These are phyloP conservation scores for Diaporthe velutina DNA, from an alignment of 2,329 filamentous ascomycete species.

Conservation along the genomic window DNA sequence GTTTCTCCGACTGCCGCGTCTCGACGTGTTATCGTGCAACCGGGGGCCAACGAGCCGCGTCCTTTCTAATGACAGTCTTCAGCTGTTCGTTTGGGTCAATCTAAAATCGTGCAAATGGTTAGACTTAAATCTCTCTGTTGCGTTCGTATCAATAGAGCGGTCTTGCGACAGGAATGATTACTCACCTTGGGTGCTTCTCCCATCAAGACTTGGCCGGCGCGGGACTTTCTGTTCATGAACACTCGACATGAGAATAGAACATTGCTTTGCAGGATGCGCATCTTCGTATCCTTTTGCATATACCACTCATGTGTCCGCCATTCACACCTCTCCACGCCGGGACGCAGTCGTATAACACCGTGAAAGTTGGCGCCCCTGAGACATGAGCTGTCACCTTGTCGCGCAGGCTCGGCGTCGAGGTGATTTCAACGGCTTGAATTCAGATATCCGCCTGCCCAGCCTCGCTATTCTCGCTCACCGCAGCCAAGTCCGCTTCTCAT, in stretches of 20 bases:
- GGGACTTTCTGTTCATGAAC: neutral
- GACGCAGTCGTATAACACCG: neutral
- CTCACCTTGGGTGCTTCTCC: neutral
- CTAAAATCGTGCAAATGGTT: neutral
- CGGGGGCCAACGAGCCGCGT: neutral
- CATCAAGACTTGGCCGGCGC: neutral
- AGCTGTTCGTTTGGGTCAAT: neutral
- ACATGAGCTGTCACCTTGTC: neutral
- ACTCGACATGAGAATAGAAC: neutral
- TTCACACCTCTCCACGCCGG: no score
- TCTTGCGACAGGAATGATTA: neutral
- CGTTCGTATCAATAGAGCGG: neutral
- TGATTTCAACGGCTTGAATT: neutral
- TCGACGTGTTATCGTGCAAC: neutral
- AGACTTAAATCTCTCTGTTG: no score
- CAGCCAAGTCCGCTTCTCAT: neutral
- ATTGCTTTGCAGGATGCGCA: neutral
- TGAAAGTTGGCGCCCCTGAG: neutral
- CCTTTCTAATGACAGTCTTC: neutral
- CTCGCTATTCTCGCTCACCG: neutral
- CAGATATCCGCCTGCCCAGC: conserved; percentile 6
- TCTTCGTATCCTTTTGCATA: neutral
- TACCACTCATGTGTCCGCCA: neutral
- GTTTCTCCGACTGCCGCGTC: neutral
- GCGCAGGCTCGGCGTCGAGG: neutral